phyloP scores from a whole-genome alignment of 257 asterid species.

The Nicotiana otophora region DNA sequence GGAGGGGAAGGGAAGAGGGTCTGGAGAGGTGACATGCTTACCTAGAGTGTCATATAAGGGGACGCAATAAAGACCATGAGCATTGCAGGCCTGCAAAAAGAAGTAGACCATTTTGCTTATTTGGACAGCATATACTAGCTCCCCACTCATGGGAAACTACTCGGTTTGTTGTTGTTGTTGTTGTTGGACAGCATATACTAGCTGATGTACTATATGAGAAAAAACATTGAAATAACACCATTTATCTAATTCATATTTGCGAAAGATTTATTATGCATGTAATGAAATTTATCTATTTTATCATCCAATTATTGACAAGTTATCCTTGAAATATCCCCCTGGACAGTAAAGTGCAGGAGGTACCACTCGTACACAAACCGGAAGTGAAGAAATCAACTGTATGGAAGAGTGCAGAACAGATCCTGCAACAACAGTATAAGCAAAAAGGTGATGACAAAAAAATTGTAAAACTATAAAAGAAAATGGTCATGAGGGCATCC shows the following conservation, averaged over 20 bases:
- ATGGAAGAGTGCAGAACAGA: neutral
- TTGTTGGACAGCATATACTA: too few species aligned
- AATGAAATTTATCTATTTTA: neutral
- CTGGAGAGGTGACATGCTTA: constrained; percentile 14
- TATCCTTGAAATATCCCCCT: neutral
- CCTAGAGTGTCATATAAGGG: constrained; percentile 85
- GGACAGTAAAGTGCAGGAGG: neutral
- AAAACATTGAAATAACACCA: neutral
- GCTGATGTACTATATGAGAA: neutral
- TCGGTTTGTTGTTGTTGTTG: too few species aligned
- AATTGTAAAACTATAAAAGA: neutral
- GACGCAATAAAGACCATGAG: constrained; percentile 63
- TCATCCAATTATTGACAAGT: neutral
- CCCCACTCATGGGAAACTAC: too few species aligned
- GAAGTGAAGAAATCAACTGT: neutral
- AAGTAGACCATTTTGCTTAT: neutral
- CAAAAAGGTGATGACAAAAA: neutral
- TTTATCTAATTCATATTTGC: neutral
- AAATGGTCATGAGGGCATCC: neutral
- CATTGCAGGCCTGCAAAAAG: constrained; percentile 72
- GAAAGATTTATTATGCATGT: neutral
- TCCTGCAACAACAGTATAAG: neutral
- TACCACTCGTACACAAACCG: neutral
- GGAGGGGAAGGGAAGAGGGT: neutral
- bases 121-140: too few species aligned